phyloP scores from a whole-genome alignment of 2,329 filamentous ascomycete species.

The Trichoderma guizhouense region DNA sequence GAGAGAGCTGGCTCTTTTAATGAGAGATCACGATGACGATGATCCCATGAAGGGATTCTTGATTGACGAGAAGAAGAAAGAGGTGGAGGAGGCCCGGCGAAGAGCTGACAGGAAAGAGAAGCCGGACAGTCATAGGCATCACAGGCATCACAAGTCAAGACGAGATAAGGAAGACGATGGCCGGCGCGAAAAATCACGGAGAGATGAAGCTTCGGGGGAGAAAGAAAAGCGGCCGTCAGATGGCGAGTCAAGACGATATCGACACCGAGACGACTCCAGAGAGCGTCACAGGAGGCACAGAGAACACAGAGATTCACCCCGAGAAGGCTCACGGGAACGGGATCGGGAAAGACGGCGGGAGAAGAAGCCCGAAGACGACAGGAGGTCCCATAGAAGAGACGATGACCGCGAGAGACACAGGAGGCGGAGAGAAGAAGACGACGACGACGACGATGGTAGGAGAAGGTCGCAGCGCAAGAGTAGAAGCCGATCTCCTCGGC shows the following conservation, averaged over 20 bases:
- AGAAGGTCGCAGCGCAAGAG: slow-evolving; percentile 31
- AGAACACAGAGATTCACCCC: slow-evolving; percentile 18
- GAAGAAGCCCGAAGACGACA: slow-evolving; percentile 25
- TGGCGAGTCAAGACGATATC: slow-evolving; percentile 30
- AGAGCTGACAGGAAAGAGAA: slow-evolving; percentile 47
- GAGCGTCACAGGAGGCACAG: slow-evolving; percentile 27
- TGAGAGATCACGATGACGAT: slow-evolving; percentile 83
- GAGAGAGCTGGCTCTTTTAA: slow-evolving; percentile 69
- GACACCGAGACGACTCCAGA: slow-evolving; percentile 29
- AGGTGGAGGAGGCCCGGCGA: slow-evolving; percentile 68
- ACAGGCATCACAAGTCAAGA: slow-evolving; percentile 44
- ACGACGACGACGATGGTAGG: slow-evolving; percentile 22
- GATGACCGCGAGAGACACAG: slow-evolving; percentile 28
- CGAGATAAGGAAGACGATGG: slow-evolving; percentile 33
- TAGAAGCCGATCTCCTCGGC: slow-evolving; percentile 44
- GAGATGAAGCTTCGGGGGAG: slow-evolving; percentile 36
- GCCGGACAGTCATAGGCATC: slow-evolving; percentile 46
- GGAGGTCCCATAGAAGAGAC: slow-evolving; percentile 26
- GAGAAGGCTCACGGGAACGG: slow-evolving; percentile 18
- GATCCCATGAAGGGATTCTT: slow-evolving; percentile 96
- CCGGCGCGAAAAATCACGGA: slow-evolving; percentile 33
- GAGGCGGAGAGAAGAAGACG: slow-evolving; percentile 29
- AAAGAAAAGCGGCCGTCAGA: slow-evolving; percentile 28
- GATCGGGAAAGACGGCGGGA: slow-evolving; percentile 25
- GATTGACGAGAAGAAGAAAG: slow-evolving; percentile 86